Base-by-base conservation (phyloP, 2,329 filamentous ascomycete genomes). In the Myriosclerotinia duriaeana region DNA sequence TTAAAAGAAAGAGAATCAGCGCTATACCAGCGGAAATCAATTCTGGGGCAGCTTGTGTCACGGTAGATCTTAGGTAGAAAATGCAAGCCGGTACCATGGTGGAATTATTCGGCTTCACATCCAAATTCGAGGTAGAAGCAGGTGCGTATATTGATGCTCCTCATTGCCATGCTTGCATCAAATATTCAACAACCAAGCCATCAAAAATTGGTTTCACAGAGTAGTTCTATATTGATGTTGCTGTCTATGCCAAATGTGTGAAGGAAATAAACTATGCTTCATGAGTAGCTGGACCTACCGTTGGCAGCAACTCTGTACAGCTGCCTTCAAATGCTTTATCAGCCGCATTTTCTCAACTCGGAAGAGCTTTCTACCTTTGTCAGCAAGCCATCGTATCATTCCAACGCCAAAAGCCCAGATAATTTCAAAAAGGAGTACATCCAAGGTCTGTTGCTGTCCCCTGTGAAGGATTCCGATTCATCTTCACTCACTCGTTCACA, bases 111-210 rank as follows among this genome's bases (percentile, higher is more conserved):
- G 59, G 62, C 1, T 54, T 54, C 12, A 61, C 65, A 7, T 66
- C 69, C 36, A 64, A 64, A 50, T 66, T 70, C 34, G 67, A 69
- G 55, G 26, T 26, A 26, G 26, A 26, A 3, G 46, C 68, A 17
- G 66, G 69, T 26, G 61, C 67, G 30, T 70, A 67, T 54, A 65
- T 67, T 17, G 68, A 70, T 44, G 68, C 66, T 5, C 61, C 69
- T 54, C 58, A 65, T 30, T 69, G 68, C 44, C 64, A 67, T 46
- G 67, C 67, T 22, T 67, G 67, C 36, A 48, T 70, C 38, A 54
- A 48, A 30, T 59, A 62, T 26, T 30, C 65, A n/a, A 58, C 69
- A 40, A 9, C 9, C 26, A 26, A n/a, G 12, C 8, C 64, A 7
- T 71, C 66, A n/a, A 30, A 53, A 2, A 22, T 68, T 7, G 65